phyloP scores from a whole-genome alignment of 2,329 filamentous ascomycete genomes.

The Fusarium agapanthi region DNA sequence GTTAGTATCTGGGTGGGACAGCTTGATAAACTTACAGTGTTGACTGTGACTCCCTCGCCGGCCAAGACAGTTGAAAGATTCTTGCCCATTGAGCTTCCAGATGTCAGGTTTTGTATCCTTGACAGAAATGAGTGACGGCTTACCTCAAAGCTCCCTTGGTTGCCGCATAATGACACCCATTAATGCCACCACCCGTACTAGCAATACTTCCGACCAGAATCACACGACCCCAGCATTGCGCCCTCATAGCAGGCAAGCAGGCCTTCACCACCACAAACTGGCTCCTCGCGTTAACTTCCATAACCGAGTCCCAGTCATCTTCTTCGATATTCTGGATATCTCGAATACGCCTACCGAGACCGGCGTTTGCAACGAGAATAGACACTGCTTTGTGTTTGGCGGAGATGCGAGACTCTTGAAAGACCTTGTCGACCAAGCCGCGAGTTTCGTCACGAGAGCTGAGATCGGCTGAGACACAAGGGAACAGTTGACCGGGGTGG shows the following conservation, averaged over 20 bases:
- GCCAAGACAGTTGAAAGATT: constrained; percentile 46
- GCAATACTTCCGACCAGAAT: constrained; percentile 48
- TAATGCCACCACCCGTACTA: constrained; percentile 46
- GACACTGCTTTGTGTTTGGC: constrained; percentile 38
- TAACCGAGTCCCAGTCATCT: constrained; percentile 49
- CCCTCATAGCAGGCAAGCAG: constrained; percentile 45
- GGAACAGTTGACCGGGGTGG: constrained; percentile 3
- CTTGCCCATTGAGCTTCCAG: constrained; percentile 46
- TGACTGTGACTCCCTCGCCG: constrained; percentile 47
- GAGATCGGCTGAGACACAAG: constrained; percentile 16
- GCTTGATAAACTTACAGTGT: constrained; percentile 37
- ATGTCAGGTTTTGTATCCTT: too few relatives aligned
- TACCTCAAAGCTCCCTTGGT: constrained; percentile 45
- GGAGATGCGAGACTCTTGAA: not conserved
- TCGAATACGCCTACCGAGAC: constrained; percentile 45
- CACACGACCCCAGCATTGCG: constrained; percentile 45
- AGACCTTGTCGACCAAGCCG: not conserved
- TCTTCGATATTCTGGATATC: constrained; percentile 47
- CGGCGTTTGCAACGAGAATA: constrained; percentile 47
- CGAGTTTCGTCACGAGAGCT: constrained; percentile 21
- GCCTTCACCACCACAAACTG: constrained; percentile 48
- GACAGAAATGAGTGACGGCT: not conserved
- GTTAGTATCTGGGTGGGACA: not conserved
- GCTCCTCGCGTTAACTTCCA: constrained; percentile 48
- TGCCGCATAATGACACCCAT: constrained; percentile 49